Evolutionary conservation across 2,329 filamentous ascomycete species (phyloP).

Genomic region (Alternaria angustiovoidea): DNA sequence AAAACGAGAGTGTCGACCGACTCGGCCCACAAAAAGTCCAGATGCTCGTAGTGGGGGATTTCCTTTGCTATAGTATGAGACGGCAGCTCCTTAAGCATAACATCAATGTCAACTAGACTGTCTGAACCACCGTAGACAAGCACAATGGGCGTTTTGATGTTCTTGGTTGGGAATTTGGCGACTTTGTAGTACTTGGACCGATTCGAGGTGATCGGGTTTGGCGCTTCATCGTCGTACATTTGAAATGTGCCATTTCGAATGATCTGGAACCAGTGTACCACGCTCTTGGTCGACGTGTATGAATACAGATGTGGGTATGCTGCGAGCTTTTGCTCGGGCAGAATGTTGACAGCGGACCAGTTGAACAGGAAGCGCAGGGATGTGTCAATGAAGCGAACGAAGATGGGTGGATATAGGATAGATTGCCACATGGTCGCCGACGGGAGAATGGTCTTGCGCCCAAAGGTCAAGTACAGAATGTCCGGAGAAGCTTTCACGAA

Average conservation of each 20-base stretch:
- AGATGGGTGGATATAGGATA: slow-evolving; percentile 92
- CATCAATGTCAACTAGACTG: slow-evolving; percentile 89
- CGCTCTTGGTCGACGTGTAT: slow-evolving; percentile 94
- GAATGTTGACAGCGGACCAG: slow-evolving; percentile 88
- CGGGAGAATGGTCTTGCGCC: slow-evolving; percentile 86
- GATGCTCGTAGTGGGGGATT: slow-evolving; percentile 92
- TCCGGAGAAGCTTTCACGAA: slow-evolving; percentile 93
- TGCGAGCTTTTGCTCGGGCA: slow-evolving; percentile 85
- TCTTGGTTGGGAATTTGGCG: slow-evolving; percentile 92
- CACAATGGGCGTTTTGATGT: slow-evolving; percentile 95
- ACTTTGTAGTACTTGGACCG: slow-evolving; percentile 92
- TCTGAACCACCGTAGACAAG: slow-evolving; percentile 93
- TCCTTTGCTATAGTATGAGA: slow-evolving; percentile 83
- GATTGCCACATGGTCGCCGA: slow-evolving; percentile 98
- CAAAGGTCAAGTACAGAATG: slow-evolving; percentile 91
- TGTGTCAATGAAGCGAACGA: slow-evolving; percentile 85
- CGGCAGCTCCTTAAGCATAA: slow-evolving; percentile 90
- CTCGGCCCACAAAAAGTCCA: slow-evolving; percentile 93
- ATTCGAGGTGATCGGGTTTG: slow-evolving; percentile 74
- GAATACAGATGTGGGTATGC: slow-evolving; percentile 97
- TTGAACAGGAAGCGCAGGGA: slow-evolving; percentile 85
- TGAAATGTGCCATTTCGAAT: slow-evolving; percentile 96
- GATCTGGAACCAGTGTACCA: slow-evolving; percentile 99
- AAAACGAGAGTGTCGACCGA: slow-evolving; percentile 88
- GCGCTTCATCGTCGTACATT: slow-evolving; percentile 97